Base-by-base conservation (phyloP, 768 basidiomycete genomes). In the Boletus bicolor region DNA sequence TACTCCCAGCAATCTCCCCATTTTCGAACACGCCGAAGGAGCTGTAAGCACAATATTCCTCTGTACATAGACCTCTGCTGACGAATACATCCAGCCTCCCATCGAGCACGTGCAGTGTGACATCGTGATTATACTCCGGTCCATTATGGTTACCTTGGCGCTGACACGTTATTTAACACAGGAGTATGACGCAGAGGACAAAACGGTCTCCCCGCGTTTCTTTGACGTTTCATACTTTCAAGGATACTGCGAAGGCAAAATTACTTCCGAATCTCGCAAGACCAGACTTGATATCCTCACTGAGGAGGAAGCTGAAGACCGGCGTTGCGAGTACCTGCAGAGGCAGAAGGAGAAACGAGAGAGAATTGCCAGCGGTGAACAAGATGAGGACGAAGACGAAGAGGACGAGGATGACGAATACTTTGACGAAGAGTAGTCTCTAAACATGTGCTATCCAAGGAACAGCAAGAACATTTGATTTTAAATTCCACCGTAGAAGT, bases 181-280 rank as follows among this genome's bases (percentile, higher is more conserved):
- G 70, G 70, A 67, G 49, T 5, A 49, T 9, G 64, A 64, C 0
- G 50, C 65, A 9, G 62, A 67, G 8, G 64, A 70, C 0, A 69
- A 70, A 48, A 55, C 10, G 0, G 59, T 66, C 4, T 30, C 66
- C 3, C 39, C 51, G 5, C 61, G 63, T 14, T 37, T 72, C 24
- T 68, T 63, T 17, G 54, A 61, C 10, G 24, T 38, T 9, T 55
- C 65, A 8, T 64, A 63, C 30, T 72, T 72, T 39, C 53, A 50
- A 49, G 59, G 58, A 11, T 72, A 65, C 32, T 64, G 64, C 44
- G 35, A 64, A 35, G 62, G 68, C 49, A 63, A 62, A 34, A 12
- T 71, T 17, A 56, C 53, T 8, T 70, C 69, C 6, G 48, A 44
- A 17, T 38, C 65, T 17, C 60, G 64, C 37, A 64, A 57, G 52